phyloP scores from a whole-genome alignment of 257 asterid genomes.

The Jacaranda copaia region DNA sequence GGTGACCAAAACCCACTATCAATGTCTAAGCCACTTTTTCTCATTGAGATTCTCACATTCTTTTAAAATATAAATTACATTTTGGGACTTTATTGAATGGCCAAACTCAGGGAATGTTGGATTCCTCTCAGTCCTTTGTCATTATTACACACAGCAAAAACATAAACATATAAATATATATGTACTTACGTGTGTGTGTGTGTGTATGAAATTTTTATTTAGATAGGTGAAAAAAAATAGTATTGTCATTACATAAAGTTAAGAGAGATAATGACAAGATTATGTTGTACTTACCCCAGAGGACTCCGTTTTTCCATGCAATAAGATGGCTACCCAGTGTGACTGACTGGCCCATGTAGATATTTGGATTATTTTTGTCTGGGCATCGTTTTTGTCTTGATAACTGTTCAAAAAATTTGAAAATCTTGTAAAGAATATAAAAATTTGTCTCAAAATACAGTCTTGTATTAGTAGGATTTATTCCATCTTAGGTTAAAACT shows the following conservation, averaged over 20 bases:
- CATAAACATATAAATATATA: background rate
- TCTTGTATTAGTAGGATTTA: slow-evolving; percentile 21
- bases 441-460: background rate
- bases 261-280: slow-evolving; percentile 61
- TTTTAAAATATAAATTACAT: slow-evolving; percentile 30
- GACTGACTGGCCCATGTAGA: slow-evolving; percentile 50
- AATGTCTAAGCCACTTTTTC: slow-evolving; percentile 53
- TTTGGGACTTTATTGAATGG: slow-evolving; percentile 81
- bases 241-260: slow-evolving; percentile 40
- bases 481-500: slow-evolving; percentile 42
- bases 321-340: slow-evolving; percentile 44
- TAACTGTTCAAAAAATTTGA: slow-evolving; percentile 24
- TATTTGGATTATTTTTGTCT: slow-evolving; percentile 50
- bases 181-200: too few species aligned
- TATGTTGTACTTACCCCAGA: slow-evolving; percentile 45
- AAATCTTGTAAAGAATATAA: slow-evolving; percentile 26
- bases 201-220: background rate
- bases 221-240: slow-evolving; percentile 2
- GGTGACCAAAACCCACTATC: slow-evolving; percentile 60
- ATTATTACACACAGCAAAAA: slow-evolving; percentile 22
- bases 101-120: slow-evolving; percentile 92
- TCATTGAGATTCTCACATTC: slow-evolving; percentile 78
- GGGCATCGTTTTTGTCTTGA: slow-evolving; percentile 42
- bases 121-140: slow-evolving; percentile 60
- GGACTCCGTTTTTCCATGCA: slow-evolving; percentile 48